Evolutionary conservation across 768 basidiomycete genomes (phyloP).

Genomic region (Gloeostereum incarnatum): DNA sequence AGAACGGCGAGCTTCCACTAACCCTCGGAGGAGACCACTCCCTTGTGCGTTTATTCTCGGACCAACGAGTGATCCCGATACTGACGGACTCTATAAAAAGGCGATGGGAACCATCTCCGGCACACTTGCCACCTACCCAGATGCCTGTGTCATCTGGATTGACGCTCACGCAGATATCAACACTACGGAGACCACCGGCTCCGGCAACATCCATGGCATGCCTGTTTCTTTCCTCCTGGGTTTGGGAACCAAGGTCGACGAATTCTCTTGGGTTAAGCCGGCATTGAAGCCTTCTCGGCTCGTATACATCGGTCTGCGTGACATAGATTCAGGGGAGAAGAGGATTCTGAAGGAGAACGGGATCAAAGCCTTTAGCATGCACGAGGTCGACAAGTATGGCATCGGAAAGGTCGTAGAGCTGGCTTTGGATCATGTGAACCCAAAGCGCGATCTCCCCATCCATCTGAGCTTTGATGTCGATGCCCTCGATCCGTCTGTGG

Average conservation of each 20-base stretch:
- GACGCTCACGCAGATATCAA: constrained; percentile 99
- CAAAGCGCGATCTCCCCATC: constrained; percentile 72
- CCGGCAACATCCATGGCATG: constrained; percentile 97
- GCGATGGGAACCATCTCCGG: constrained; percentile 94
- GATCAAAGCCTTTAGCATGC: constrained; percentile 89
- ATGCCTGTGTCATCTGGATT: constrained; percentile 89
- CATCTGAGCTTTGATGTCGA: constrained; percentile 97
- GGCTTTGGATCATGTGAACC: constrained; percentile 93
- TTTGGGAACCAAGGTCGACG: constrained; percentile 25
- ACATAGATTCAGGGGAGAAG: constrained; percentile 86
- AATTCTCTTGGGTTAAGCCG: constrained; percentile 55
- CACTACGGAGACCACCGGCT: constrained; percentile 71
- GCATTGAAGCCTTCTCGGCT: constrained; percentile 62
- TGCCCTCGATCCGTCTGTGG: constrained; percentile 88
- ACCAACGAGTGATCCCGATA: constrained; percentile 4
- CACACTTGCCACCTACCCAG: constrained; percentile 69
- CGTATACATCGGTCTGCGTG: constrained; percentile 96
- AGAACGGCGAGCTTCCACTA: constrained; percentile 74
- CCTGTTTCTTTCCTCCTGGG: constrained; percentile 89
- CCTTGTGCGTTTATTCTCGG: constrained; percentile 40
- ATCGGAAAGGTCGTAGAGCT: constrained; percentile 94
- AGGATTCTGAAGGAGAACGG: constrained; percentile 69
- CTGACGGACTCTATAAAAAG: constrained; percentile 17
- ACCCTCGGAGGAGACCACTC: constrained; percentile 97
- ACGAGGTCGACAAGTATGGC: constrained; percentile 84